Evolutionary conservation across 2,329 filamentous ascomycete genomes (phyloP).

Genomic region (Teratosphaeria epicoccoides): DNA sequence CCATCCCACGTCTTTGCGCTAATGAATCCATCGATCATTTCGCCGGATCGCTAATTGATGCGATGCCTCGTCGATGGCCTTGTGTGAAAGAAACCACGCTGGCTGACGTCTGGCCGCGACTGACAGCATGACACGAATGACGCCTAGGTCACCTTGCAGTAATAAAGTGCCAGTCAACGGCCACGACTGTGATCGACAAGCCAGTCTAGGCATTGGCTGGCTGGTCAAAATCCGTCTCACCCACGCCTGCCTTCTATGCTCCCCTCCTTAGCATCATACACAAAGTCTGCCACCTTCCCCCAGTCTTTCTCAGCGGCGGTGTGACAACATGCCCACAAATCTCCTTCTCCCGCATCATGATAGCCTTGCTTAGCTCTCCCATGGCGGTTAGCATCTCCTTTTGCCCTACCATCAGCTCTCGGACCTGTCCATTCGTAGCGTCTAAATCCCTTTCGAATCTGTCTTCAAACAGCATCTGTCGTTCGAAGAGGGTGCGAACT

Average conservation of each 20-base stretch:
- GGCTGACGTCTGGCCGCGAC: no score
- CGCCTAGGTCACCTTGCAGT: no score
- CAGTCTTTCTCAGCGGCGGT: conserved; percentile 23
- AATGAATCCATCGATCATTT: no score
- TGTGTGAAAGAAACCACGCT: no score
- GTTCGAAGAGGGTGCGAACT: conserved; percentile 2
- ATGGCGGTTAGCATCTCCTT: conserved; percentile 18
- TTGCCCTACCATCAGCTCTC: conserved; percentile 18
- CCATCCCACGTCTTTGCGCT: no score
- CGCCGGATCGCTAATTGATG: no score
- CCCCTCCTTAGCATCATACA: conserved; percentile 22
- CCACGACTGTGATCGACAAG: no score
- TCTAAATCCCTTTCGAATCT: conserved; percentile 11
- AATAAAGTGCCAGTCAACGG: no score
- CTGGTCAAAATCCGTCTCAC: no score
- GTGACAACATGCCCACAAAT: conserved; percentile 21
- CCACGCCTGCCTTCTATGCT: background rate
- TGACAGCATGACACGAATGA: no score
- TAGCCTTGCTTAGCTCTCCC: conserved; percentile 13
- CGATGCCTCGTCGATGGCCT: no score
- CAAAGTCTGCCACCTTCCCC: conserved; percentile 15
- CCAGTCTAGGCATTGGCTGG: no score
- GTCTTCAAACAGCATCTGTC: background rate
- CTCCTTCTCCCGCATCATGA: conserved; percentile 12
- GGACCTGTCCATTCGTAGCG: conserved; percentile 15